These are phyloP conservation scores for Trametes cinnabarina DNA, from an alignment of 768 basidiomycete genomes.

Conservation along the genomic window DNA sequence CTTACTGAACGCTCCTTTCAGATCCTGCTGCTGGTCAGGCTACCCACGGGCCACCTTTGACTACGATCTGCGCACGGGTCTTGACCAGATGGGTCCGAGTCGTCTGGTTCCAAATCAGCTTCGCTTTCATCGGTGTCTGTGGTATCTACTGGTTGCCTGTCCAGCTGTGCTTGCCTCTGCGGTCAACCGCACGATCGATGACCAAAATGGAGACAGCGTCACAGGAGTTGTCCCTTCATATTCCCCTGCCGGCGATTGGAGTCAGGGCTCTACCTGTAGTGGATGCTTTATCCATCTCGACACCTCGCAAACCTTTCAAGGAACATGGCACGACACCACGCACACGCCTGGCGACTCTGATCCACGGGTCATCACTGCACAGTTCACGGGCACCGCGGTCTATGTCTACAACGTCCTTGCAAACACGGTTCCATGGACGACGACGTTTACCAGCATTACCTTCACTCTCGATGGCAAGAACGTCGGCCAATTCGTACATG, in stretches of 20 bases:
- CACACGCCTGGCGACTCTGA: not conserved
- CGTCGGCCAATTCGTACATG: constrained; percentile 1
- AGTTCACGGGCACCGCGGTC: constrained; percentile 10
- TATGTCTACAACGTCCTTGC: constrained; percentile 12
- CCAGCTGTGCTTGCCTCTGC: not conserved
- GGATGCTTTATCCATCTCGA: constrained; percentile 10
- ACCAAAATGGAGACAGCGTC: constrained; percentile 15
- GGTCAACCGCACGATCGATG: constrained; percentile 18
- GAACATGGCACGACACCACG: constrained; percentile 20
- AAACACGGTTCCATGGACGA: constrained; percentile 2
- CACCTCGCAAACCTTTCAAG: not conserved
- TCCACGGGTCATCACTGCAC: not conserved
- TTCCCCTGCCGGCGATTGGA: constrained; percentile 4
- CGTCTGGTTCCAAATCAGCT: too few relatives aligned
- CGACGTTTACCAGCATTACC: constrained; percentile 8
- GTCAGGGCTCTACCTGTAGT: constrained; percentile 5
- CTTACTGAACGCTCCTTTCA: too few relatives aligned
- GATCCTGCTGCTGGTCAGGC: too few relatives aligned
- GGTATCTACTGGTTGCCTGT: not conserved
- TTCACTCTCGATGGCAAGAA: constrained; percentile 11
- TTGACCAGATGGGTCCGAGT: too few relatives aligned
- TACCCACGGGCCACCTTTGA: too few relatives aligned
- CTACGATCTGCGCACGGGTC: too few relatives aligned
- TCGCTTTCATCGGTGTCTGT: too few relatives aligned
- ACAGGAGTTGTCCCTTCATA: constrained; percentile 11